These are phyloP conservation scores for Boletus holoroseus DNA, from an alignment of 1,284 basidiomycete species.

Conservation along the genomic window DNA sequence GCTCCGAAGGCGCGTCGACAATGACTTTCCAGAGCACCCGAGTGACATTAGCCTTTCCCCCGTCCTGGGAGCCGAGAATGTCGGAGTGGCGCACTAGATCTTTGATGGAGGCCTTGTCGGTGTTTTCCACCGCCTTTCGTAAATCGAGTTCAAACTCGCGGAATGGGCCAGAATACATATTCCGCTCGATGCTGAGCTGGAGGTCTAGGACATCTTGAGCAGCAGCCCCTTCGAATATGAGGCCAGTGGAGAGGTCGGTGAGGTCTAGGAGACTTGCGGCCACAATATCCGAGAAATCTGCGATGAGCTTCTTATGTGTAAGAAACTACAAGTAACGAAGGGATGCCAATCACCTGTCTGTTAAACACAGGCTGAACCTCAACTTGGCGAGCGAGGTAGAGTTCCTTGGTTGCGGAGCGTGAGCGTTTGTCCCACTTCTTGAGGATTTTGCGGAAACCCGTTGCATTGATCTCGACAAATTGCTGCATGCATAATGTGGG, in stretches of 20 bases:
- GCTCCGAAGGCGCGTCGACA: conserved; percentile 68
- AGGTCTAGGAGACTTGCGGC: conserved; percentile 91
- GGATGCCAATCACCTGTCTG: conserved; percentile 61
- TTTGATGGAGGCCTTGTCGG: conserved; percentile 55
- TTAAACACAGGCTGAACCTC: conserved; percentile 99
- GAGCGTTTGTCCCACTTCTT: conserved; percentile 99
- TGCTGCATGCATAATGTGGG: conserved; percentile 48
- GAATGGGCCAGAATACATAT: conserved; percentile 63
- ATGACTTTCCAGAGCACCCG: conserved; percentile 90
- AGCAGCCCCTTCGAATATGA: conserved; percentile 62
- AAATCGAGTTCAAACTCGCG: conserved; percentile 85
- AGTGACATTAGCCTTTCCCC: conserved; percentile 62
- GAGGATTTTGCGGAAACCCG: conserved; percentile 94
- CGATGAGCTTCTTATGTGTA: conserved; percentile 60
- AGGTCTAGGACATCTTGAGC: conserved; percentile 63
- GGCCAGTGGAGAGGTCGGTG: conserved; percentile 75
- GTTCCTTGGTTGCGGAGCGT: conserved; percentile 90
- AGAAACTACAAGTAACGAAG: neutral
- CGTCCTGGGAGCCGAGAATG: conserved; percentile 53
- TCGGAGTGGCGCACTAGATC: conserved; percentile 73
- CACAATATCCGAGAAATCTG: conserved; percentile 92
- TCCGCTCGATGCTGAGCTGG: conserved; percentile 62
- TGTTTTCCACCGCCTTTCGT: conserved; percentile 63
- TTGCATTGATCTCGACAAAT: conserved; percentile 98
- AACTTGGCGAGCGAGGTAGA: conserved; percentile 95